Percentiles rank a stretch among this genome's conserved stretches.
These are phyloP conservation scores for Melanogaster broomeanus DNA, from an alignment of 768 basidiomycete genomes.

Conservation along the genomic window DNA sequence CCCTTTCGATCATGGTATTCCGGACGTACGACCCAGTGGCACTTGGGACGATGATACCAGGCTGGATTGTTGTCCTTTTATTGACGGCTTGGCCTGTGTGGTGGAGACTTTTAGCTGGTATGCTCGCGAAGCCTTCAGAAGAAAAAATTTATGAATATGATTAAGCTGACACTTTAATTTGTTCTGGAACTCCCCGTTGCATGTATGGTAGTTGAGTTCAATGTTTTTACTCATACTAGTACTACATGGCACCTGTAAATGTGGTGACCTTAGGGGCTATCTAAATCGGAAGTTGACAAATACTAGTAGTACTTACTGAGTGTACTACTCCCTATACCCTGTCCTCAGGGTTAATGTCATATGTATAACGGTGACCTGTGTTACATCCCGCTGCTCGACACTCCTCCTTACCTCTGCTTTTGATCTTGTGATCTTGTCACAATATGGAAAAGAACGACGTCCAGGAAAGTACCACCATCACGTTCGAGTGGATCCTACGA, in stretches of 20 bases:
- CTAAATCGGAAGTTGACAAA: not conserved
- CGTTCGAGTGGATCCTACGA: constrained; percentile 78
- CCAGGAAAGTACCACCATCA: constrained; percentile 56
- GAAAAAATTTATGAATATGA: too few species aligned
- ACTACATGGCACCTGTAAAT: too few species aligned
- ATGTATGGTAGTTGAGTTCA: not conserved
- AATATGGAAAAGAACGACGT: constrained; percentile 38
- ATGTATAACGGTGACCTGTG: not conserved
- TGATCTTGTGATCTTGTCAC: not conserved
- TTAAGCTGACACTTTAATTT: not conserved
- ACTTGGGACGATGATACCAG: not conserved
- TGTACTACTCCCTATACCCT: constrained; percentile 6
- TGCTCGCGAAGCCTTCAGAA: not conserved
- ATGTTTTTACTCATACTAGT: not conserved
- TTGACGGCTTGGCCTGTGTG: not conserved
- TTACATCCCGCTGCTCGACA: not conserved
- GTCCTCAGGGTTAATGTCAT: not conserved
- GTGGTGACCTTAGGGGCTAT: not conserved
- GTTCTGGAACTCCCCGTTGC: not conserved
- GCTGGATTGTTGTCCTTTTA: not conserved
- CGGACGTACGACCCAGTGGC: not conserved
- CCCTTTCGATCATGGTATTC: not conserved
- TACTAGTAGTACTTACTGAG: too few species aligned
- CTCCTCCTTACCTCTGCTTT: not conserved
- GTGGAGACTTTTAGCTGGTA: not conserved